Conservation (phyloP, 1,139 yeast genomes). For the Lodderomyces jiufengensis region DNA sequence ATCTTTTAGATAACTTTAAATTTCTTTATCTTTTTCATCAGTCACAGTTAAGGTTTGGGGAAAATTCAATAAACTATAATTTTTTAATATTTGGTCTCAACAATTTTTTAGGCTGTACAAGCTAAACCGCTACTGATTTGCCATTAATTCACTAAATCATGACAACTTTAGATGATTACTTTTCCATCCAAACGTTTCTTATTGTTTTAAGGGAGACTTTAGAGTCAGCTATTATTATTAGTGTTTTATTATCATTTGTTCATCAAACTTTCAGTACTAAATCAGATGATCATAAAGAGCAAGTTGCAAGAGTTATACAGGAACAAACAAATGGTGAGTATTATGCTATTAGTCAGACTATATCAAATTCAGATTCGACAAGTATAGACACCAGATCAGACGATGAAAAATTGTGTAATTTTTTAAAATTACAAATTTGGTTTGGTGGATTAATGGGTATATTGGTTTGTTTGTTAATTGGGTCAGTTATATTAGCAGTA, state of each 20-base stretch:
- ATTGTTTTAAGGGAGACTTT: conserved; percentile 45
- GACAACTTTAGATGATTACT: conserved; percentile 30
- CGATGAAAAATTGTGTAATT: conserved; percentile 14
- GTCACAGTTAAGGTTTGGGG: too few species aligned
- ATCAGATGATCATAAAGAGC: neutral
- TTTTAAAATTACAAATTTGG: conserved; percentile 39
- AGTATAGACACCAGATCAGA: neutral
- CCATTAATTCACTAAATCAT: too few species aligned
- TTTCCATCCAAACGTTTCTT: conserved; percentile 44
- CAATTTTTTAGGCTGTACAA: too few species aligned
- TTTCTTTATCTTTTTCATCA: conserved; percentile 2
- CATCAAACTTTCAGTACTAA: conserved; percentile 28
- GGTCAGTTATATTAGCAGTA: conserved; percentile 32
- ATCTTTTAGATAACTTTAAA: too few species aligned
- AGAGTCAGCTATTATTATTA: conserved; percentile 45
- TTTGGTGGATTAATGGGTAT: conserved; percentile 41
- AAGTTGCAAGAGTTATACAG: too few species aligned
- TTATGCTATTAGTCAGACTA: conserved; percentile 7
- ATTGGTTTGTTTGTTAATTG: conserved; percentile 34
- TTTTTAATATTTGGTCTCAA: too few species aligned
- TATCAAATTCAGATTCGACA: conserved; percentile 1
- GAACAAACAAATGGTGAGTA: conserved; percentile 2
- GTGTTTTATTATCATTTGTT: conserved; percentile 42
- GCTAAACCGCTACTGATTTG: too few species aligned
- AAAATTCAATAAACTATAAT: too few species aligned